A percentile compares a stretch with the other conserved stretches of the same genome.
phyloP scores from a whole-genome alignment of 2,329 filamentous ascomycete genomes.

The Cladobotryum mycophilum region DNA sequence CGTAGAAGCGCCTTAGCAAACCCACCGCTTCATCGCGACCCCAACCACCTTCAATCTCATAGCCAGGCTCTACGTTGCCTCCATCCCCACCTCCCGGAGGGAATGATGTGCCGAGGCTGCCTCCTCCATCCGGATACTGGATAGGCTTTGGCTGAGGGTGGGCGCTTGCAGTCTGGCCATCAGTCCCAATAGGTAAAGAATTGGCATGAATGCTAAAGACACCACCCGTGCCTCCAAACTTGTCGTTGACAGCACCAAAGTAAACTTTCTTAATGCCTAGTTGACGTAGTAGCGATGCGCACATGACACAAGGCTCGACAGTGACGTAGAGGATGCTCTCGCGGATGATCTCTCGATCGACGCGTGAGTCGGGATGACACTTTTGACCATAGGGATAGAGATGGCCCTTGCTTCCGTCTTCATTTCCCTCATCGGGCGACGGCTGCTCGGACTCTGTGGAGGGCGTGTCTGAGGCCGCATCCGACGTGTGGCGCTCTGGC shows the following conservation, averaged over 20 bases:
- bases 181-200: constrained; percentile 35
- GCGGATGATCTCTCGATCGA: constrained; percentile 62
- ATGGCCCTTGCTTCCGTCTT: constrained; percentile 49
- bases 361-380: constrained; percentile 45
- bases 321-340: constrained; percentile 86
- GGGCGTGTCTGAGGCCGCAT: constrained; percentile 19
- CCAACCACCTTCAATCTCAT: constrained; percentile 78
- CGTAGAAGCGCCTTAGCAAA: constrained; percentile 86
- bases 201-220: constrained; percentile 79
- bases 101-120: constrained; percentile 31
- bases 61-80: constrained; percentile 69
- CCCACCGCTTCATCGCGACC: constrained; percentile 90
- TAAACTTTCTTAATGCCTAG: constrained; percentile 84
- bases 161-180: constrained; percentile 35
- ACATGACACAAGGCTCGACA: constrained; percentile 99
- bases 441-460: constrained; percentile 14
- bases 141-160: constrained; percentile 31
- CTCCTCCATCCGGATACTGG: constrained; percentile 32
- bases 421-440: constrained; percentile 39
- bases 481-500: constrained; percentile 3
- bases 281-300: constrained; percentile 84
- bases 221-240: constrained; percentile 92
- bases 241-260: constrained; percentile 92
- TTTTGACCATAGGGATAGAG: constrained; percentile 58
- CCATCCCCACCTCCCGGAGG: constrained; percentile 45